Evolutionary conservation across 805 yeast species (phyloP).

Genomic region (Candida krabiensis): DNA sequence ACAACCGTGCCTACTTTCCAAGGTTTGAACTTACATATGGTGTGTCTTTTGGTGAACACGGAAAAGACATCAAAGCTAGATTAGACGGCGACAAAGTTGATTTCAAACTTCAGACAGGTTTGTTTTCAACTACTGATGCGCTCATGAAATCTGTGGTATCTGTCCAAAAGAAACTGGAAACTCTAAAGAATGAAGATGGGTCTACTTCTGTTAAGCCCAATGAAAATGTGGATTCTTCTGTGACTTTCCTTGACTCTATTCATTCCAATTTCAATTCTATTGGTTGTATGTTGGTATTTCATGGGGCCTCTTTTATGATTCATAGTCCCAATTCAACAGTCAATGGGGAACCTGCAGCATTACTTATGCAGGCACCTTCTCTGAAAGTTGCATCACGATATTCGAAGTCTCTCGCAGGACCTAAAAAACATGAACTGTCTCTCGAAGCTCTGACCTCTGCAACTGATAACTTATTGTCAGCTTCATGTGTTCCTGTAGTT

Average conservation of each 20-base stretch:
- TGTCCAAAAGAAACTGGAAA: slow-evolving; percentile 27
- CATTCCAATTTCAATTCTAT: slow-evolving; percentile 33
- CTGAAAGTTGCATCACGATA: slow-evolving; percentile 60
- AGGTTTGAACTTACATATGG: slow-evolving; percentile 57
- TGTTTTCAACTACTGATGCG: slow-evolving; percentile 55
- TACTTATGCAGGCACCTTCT: slow-evolving; percentile 75
- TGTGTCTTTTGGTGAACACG: slow-evolving; percentile 20
- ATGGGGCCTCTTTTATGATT: slow-evolving; percentile 65
- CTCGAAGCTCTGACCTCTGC: slow-evolving; percentile 61
- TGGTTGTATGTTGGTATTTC: slow-evolving; percentile 57
- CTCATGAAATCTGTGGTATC: slow-evolving; percentile 44
- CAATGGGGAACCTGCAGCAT: slow-evolving; percentile 44
- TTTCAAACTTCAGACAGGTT: slow-evolving; percentile 58
- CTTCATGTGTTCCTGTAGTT: slow-evolving; percentile 79
- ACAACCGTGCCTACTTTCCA: slow-evolving; percentile 68
- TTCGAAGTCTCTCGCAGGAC: slow-evolving; percentile 34
- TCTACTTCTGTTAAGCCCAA: background rate
- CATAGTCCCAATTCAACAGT: slow-evolving; percentile 44
- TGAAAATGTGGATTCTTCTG: slow-evolving; percentile 17
- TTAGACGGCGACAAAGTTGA: slow-evolving; percentile 71
- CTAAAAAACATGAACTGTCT: slow-evolving; percentile 44
- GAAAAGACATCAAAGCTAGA: slow-evolving; percentile 43
- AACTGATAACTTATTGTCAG: slow-evolving; percentile 67
- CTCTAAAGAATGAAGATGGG: background rate
- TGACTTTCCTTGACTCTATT: slow-evolving; percentile 21